Conservation (phyloP, 2,329 filamentous ascomycete species). For the Diplodia sapinea region DNA sequence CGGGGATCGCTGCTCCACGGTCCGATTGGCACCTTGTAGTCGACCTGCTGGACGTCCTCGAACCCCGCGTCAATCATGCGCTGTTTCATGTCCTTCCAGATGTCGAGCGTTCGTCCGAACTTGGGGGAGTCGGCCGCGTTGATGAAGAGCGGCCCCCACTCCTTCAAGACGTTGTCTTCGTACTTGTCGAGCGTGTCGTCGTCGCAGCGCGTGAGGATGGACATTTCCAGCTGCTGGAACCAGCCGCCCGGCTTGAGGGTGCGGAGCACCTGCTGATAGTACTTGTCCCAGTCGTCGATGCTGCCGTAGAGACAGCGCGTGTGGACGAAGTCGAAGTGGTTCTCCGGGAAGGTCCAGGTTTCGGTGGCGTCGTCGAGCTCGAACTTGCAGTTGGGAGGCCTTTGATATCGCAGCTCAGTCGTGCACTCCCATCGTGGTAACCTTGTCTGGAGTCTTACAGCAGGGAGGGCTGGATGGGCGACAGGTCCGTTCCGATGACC, state of each 20-base stretch:
- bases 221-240: slow-evolving; percentile 40
- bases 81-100: slow-evolving; percentile 45
- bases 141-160: slow-evolving; percentile 39
- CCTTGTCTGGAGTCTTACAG: not conserved
- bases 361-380: slow-evolving; percentile 58
- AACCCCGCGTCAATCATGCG: slow-evolving; percentile 61
- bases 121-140: slow-evolving; percentile 38
- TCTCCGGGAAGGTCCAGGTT: slow-evolving; percentile 40
- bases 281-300: slow-evolving; percentile 37
- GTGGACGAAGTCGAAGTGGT: slow-evolving; percentile 39
- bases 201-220: slow-evolving; percentile 37
- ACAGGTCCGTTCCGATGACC: slow-evolving; percentile 56
- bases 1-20: slow-evolving; percentile 45
- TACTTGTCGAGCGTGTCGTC: slow-evolving; percentile 34
- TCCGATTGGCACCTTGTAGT: slow-evolving; percentile 46
- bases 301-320: slow-evolving; percentile 36
- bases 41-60: slow-evolving; percentile 55
- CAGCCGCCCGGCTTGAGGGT: slow-evolving; percentile 38
- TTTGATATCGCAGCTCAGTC: slow-evolving; percentile 57
- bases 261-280: slow-evolving; percentile 37
- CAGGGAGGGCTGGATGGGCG: slow-evolving; percentile 49
- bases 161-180: slow-evolving; percentile 36
- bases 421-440: slow-evolving; percentile 42
- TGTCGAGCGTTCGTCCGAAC: slow-evolving; percentile 45
- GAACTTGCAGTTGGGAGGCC: slow-evolving; percentile 56